These are phyloP conservation scores for Aethionema arabicum DNA, from an alignment of 345 rosid species.

Conservation along the genomic window DNA sequence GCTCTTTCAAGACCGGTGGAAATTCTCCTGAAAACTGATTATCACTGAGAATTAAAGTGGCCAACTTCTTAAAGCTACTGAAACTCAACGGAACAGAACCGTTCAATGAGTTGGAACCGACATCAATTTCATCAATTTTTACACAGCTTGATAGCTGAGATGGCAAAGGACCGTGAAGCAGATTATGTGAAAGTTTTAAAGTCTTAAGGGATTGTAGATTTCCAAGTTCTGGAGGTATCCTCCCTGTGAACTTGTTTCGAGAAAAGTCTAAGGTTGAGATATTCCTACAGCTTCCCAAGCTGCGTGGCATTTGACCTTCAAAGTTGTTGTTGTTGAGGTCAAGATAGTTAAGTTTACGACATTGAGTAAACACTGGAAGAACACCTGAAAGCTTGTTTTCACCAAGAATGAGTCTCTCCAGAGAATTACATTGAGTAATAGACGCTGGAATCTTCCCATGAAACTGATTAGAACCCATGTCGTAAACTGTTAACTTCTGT, in stretches of 20 bases:
- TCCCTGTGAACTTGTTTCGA: conserved; percentile 55
- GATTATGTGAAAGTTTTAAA: conserved; percentile 61
- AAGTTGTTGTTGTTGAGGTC: conserved; percentile 55
- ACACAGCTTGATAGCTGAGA: conserved; percentile 56
- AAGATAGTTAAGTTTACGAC: conserved; percentile 42
- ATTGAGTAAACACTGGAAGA: conserved; percentile 55
- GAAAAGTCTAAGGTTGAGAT: conserved; percentile 56
- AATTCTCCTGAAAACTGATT: conserved; percentile 61
- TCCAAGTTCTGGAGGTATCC: conserved; percentile 57
- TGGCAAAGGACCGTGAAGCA: conserved; percentile 62
- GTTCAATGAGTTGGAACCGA: conserved; percentile 57
- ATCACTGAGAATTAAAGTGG: conserved; percentile 53
- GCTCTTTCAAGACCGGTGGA: conserved; percentile 55
- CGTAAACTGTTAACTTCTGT: conserved; percentile 43
- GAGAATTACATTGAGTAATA: conserved; percentile 54
- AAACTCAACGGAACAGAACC: conserved; percentile 56
- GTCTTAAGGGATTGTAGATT: conserved; percentile 44
- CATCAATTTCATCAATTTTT: conserved; percentile 47
- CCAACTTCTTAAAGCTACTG: conserved; percentile 51
- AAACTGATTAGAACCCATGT: conserved; percentile 61
- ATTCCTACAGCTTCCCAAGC: conserved; percentile 52
- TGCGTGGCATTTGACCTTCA: conserved; percentile 56
- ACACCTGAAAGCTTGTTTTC: conserved; percentile 53
- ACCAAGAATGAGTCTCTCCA: conserved; percentile 56
- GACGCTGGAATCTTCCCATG: conserved; percentile 59